phyloP scores from a whole-genome alignment of 345 rosid species.

The Citrus unshiu region DNA sequence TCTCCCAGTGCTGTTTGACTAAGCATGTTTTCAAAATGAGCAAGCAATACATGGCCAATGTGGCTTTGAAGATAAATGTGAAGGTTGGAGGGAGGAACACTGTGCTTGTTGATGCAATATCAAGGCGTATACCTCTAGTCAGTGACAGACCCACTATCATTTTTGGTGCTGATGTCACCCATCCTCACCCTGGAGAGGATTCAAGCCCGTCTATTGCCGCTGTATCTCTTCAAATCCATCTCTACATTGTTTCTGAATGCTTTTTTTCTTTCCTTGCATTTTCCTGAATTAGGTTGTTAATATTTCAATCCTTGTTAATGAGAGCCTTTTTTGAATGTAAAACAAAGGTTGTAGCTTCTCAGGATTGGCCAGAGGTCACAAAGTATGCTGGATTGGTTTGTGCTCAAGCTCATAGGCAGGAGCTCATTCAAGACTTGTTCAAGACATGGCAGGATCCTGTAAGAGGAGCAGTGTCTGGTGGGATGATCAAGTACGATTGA shows the following conservation, averaged over 20 bases:
- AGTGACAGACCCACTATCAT: conserved; percentile 93
- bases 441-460: conserved; percentile 97
- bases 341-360: conserved; percentile 95
- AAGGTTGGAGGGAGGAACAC: conserved; percentile 99
- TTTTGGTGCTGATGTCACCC: conserved; percentile 99
- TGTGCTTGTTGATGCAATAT: conserved; percentile 90
- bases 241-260: neutral
- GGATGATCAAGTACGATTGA: conserved; percentile 84
- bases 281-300: neutral
- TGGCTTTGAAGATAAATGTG: conserved; percentile 89
- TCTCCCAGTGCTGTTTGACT: conserved; percentile 94
- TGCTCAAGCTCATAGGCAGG: conserved; percentile 99
- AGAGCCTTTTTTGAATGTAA: neutral
- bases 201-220: conserved; percentile 99
- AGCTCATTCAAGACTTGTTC: conserved; percentile 92
- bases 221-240: conserved; percentile 34
- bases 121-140: conserved; percentile 90
- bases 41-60: conserved; percentile 92
- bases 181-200: conserved; percentile 99
- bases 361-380: conserved; percentile 99
- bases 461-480: conserved; percentile 86
- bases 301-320: neutral
- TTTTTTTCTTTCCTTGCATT: neutral
- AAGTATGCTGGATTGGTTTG: conserved; percentile 96
- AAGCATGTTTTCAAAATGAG: conserved; percentile 87